Evolutionary conservation across 2,329 filamentous ascomycete species (phyloP).

Genomic region (Botrytis porri): DNA sequence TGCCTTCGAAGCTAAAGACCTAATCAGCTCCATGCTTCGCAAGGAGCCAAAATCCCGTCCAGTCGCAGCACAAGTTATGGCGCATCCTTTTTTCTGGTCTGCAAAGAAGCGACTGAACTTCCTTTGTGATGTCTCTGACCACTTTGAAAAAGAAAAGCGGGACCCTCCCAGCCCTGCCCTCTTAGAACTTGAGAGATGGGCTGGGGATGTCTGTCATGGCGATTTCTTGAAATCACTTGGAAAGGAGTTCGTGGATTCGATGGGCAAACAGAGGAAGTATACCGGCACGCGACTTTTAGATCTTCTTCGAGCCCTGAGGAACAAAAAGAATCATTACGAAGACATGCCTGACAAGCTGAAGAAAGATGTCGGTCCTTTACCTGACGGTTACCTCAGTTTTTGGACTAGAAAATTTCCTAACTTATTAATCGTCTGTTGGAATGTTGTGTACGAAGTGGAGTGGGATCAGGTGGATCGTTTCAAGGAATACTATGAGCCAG

Average conservation of each 20-base stretch:
- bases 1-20: conserved; percentile 79
- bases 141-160: conserved; percentile 88
- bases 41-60: conserved; percentile 59
- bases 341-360: conserved; percentile 85
- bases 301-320: conserved; percentile 80
- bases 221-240: conserved; percentile 80
- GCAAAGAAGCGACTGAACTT: conserved; percentile 85
- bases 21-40: conserved; percentile 76
- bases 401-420: conserved; percentile 66
- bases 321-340: conserved; percentile 97
- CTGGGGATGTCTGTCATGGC: conserved; percentile 53
- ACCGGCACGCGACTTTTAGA: conserved; percentile 81
- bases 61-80: conserved; percentile 73
- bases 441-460: conserved; percentile 54
- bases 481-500: conserved; percentile 63
- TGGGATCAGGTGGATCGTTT: conserved; percentile 57
- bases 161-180: conserved; percentile 75
- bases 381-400: conserved; percentile 65
- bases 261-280: conserved; percentile 95
- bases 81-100: conserved; percentile 96
- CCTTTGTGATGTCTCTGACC: conserved; percentile 93
- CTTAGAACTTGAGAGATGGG: conserved; percentile 54
- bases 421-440: conserved; percentile 64
- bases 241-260: conserved; percentile 77
- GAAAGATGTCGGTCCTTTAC: conserved; percentile 59